Evolutionary conservation across 306 rosid species (phyloP).

Genomic region (Ziziphus jujuba): DNA sequence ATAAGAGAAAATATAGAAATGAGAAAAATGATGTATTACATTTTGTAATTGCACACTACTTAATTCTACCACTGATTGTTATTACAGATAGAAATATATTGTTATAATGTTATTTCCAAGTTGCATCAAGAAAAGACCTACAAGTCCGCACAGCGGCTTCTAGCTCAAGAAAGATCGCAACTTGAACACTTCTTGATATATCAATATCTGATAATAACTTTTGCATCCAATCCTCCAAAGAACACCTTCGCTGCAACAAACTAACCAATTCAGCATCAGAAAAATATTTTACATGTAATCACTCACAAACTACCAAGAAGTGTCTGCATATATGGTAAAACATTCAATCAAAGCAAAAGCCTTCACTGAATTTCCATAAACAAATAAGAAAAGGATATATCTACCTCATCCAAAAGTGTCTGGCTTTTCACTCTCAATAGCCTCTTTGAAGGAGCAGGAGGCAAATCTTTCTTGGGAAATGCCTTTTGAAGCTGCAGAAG

Average conservation of each 20-base stretch:
- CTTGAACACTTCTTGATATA: constrained; percentile 78
- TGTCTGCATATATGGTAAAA: neutral
- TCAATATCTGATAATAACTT: constrained; percentile 80
- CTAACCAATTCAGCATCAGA: constrained; percentile 12
- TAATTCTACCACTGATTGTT: constrained; percentile 3
- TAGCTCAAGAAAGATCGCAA: constrained; percentile 86
- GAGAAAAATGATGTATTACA: constrained; percentile 2
- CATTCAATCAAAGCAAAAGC: neutral
- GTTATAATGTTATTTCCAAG: constrained; percentile 3
- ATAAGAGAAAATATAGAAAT: constrained; percentile 20
- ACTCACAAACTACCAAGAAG: neutral
- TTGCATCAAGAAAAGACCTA: constrained; percentile 46
- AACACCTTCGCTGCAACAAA: constrained; percentile 69
- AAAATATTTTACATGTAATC: neutral
- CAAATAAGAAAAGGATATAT: constrained; percentile 21
- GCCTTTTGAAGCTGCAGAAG: constrained; percentile 63
- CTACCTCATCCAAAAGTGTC: constrained; percentile 72
- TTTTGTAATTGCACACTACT: constrained; percentile 3
- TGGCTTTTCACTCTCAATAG: constrained; percentile 55
- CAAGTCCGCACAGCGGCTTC: constrained; percentile 96
- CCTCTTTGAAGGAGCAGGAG: constrained; percentile 78
- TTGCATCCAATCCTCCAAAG: constrained; percentile 82
- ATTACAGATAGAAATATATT: constrained; percentile 13
- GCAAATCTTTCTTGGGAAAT: constrained; percentile 62
- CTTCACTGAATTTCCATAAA: too few relatives aligned